phyloP scores from a whole-genome alignment of 2,329 filamentous ascomycete genomes.

The Colletotrichum horii region DNA sequence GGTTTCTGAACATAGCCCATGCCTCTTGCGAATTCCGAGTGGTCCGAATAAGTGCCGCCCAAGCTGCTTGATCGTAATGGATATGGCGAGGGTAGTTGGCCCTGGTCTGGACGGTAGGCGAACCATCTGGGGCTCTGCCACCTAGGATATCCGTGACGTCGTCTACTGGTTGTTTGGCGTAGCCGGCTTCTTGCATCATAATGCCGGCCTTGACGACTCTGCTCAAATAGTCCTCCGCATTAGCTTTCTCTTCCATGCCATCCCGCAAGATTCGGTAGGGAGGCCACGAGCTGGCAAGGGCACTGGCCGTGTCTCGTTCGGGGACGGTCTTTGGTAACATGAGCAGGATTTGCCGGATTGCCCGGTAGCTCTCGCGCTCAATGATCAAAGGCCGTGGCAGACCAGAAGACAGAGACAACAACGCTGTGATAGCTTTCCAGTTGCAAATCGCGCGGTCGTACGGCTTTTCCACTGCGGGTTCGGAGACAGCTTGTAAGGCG shows the following conservation, averaged over 20 bases:
- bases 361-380: constrained; percentile 54
- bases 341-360: constrained; percentile 59
- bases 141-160: constrained; percentile 56
- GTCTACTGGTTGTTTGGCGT: constrained; percentile 51
- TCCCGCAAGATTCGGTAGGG: constrained; percentile 63
- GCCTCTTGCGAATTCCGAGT: constrained; percentile 68
- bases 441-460: constrained; percentile 48
- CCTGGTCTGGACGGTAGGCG: constrained; percentile 61
- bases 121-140: constrained; percentile 53
- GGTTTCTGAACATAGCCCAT: constrained; percentile 55
- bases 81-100: not conserved
- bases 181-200: constrained; percentile 63
- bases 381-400: constrained; percentile 57
- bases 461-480: constrained; percentile 33
- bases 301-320: constrained; percentile 53
- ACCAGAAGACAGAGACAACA: constrained; percentile 57
- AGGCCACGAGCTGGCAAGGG: constrained; percentile 62
- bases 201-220: constrained; percentile 57
- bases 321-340: constrained; percentile 56
- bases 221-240: constrained; percentile 57
- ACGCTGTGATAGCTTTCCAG: constrained; percentile 62
- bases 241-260: constrained; percentile 62
- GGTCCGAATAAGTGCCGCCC: constrained; percentile 62
- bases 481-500: constrained; percentile 35
- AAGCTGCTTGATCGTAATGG: constrained; percentile 31